Percentiles rank a stretch among this genome's conserved stretches.
phyloP scores from a whole-genome alignment of 2,329 filamentous ascomycete genomes.

The Pseudonectria foliicola region DNA sequence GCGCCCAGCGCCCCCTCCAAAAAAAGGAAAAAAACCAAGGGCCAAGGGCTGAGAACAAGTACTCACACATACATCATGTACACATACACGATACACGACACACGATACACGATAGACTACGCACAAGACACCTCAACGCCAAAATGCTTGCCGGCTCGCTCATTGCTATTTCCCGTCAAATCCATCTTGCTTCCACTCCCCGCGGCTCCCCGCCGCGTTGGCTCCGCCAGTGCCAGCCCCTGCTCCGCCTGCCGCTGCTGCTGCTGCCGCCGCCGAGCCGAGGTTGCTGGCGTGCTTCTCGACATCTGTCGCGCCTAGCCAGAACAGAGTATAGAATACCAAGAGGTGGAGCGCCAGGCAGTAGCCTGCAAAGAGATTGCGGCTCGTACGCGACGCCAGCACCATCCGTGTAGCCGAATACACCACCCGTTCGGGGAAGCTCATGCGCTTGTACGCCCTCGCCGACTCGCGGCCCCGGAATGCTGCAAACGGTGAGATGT shows the following conservation, averaged over 20 bases:
- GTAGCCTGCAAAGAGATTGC: conserved; percentile 91
- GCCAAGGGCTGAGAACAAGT: no score
- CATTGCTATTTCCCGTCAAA: conserved; percentile 36
- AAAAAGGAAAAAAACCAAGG: no score
- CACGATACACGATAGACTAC: no score
- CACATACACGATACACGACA: neutral
- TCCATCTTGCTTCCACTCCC: conserved; percentile 58
- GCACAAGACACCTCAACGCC: neutral
- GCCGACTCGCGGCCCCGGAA: conserved; percentile 92
- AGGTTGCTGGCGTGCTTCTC: conserved; percentile 54
- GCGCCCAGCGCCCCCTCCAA: no score
- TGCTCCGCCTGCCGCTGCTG: conserved; percentile 36
- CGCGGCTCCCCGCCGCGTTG: conserved; percentile 31
- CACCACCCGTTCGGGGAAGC: conserved; percentile 78
- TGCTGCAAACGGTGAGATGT: conserved; percentile 90
- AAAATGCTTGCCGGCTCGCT: neutral
- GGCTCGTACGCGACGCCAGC: conserved; percentile 78
- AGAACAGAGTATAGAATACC: conserved; percentile 81
- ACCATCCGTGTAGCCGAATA: conserved; percentile 90
- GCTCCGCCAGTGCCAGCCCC: conserved; percentile 19
- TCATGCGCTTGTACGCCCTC: conserved; percentile 88
- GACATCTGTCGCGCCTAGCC: conserved; percentile 63
- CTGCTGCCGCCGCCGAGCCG: conserved; percentile 39
- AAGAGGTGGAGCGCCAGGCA: conserved; percentile 82
- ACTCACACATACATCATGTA: neutral